Percentiles rank a stretch among this genome's conserved stretches.
Conservation (phyloP, 306 rosid genomes). For the Quercus bicolor region DNA sequence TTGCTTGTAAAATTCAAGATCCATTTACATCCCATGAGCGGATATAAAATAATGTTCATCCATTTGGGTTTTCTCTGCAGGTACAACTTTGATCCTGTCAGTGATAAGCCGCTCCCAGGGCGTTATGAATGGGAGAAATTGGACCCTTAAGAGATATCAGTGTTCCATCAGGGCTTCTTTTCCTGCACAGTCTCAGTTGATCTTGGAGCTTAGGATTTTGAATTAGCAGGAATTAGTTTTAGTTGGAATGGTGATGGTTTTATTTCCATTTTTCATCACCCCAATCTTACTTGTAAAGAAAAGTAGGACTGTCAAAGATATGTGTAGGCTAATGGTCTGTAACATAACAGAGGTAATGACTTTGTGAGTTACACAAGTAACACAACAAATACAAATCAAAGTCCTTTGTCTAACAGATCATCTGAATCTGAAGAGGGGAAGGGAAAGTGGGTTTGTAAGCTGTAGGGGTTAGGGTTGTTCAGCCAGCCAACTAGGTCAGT, state of each 20-base stretch:
- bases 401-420: conserved; percentile 89
- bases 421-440: conserved; percentile 34
- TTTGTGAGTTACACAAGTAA: conserved; percentile 37
- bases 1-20: neutral
- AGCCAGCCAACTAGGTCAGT: conserved; percentile 46
- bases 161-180: conserved; percentile 44
- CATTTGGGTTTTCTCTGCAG: conserved; percentile 47
- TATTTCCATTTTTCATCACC: conserved; percentile 87
- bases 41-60: neutral
- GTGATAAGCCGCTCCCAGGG: conserved; percentile 78
- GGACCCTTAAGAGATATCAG: conserved; percentile 41
- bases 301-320: conserved; percentile 61
- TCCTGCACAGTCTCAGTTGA: conserved; percentile 38
- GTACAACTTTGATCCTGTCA: conserved; percentile 91
- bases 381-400: conserved; percentile 66
- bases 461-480: conserved; percentile 42
- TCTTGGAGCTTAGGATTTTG: conserved; percentile 28
- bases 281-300: conserved; percentile 83
- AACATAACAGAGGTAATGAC: conserved; percentile 70
- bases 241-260: conserved; percentile 71
- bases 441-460: conserved; percentile 36
- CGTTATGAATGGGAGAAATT: conserved; percentile 84
- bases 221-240: conserved; percentile 57
- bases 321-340: conserved; percentile 86
- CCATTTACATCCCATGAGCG: neutral